phyloP scores from a whole-genome alignment of 306 rosid species.

The Pueraria montana region DNA sequence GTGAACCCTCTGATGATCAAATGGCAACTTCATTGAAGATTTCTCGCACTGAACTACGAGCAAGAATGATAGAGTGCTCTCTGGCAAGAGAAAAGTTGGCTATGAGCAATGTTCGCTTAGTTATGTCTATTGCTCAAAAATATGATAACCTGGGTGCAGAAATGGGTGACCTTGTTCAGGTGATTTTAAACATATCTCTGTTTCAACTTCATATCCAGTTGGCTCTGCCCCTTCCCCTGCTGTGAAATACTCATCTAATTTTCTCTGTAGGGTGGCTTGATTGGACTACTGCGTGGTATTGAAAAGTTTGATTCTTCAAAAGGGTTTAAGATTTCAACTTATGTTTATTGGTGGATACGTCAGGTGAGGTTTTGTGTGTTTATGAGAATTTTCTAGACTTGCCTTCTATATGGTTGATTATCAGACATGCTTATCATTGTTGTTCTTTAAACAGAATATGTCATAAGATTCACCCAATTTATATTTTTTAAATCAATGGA shows the following conservation, averaged over 20 bases:
- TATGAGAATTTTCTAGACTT: constrained; percentile 26
- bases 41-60: constrained; percentile 70
- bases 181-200: constrained; percentile 39
- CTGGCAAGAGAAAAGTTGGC: constrained; percentile 93
- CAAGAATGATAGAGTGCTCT: constrained; percentile 73
- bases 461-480: constrained; percentile 14
- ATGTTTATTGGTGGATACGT: constrained; percentile 99
- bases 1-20: constrained; percentile 92
- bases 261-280: constrained; percentile 85
- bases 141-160: constrained; percentile 93
- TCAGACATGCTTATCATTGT: constrained; percentile 14
- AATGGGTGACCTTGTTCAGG: constrained; percentile 98
- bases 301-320: constrained; percentile 96
- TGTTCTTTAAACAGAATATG: constrained; percentile 23
- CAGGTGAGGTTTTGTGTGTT: constrained; percentile 68
- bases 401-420: neutral
- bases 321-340: constrained; percentile 95
- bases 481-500: constrained; percentile 5
- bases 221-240: constrained; percentile 10
- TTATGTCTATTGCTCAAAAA: constrained; percentile 93
- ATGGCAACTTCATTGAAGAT: constrained; percentile 82
- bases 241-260: constrained; percentile 25
- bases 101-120: constrained; percentile 97
- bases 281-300: constrained; percentile 94
- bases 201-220: constrained; percentile 23